Evolutionary conservation across 2,329 filamentous ascomycete genomes (phyloP), one percentile per base, ranked within the genome.

Genomic region (Achaetomium macrosporum): DNA sequence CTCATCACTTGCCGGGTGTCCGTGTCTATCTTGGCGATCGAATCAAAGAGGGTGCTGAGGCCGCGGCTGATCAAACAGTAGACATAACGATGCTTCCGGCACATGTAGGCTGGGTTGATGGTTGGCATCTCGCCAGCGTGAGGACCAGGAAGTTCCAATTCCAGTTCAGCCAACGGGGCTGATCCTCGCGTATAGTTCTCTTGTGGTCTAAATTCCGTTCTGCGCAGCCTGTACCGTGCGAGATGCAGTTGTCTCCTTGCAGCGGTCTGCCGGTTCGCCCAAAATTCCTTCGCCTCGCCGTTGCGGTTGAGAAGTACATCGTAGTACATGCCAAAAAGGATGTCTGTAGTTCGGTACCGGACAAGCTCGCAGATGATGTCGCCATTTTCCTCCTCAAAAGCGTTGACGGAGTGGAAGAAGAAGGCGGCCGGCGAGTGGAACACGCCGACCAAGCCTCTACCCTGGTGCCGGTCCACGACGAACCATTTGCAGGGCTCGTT

Each of bases 391-490:
- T 88, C 78, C 62, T 92, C 87, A 65, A 84, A 93, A 0, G 87
- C 80, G 60, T 95, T 95, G 64, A 89, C 73, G 0, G 80, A 81
- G 68, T 95, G 89, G 67, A 95, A 95, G 68, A 82, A 85, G 72
- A 91, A 95, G 43, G 83, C 83, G 0, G 86, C 78, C 0, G 80
- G 76, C 15, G 81, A 85, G 16, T 84, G 77, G 62, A 87, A 91
- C 1, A 76, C 79, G 8, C 81, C 84, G 0, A 93, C 76, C 0
- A 93, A 70, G 0, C 88, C 88, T 44, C 75, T 74, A 4, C 75
- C 77, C 2, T 73, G 68, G 3, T 65, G 73, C 1, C 88, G 81
- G 64, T 93, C 88, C 16, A 95, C 68, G 0, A 95, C 79, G 57
- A 87, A 82, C 89, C 90, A 95, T 29, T 69, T 79, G 36, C 82